These are phyloP conservation scores for Chalciporus piperatus DNA, from an alignment of 768 basidiomycete genomes.

Conservation along the genomic window DNA sequence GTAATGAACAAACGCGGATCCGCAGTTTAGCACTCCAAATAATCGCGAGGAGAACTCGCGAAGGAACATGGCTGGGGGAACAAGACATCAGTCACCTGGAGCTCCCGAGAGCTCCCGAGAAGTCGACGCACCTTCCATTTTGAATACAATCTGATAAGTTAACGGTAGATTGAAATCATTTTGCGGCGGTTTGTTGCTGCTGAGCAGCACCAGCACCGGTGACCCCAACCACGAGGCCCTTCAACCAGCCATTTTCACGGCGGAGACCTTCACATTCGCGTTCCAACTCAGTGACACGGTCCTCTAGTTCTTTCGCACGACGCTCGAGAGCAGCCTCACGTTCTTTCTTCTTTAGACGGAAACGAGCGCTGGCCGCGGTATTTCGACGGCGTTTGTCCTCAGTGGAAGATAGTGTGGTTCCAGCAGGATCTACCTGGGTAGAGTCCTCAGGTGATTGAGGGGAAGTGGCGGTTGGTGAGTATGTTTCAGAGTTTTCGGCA, in stretches of 20 bases:
- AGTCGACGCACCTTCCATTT: neutral
- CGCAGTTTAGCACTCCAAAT: neutral
- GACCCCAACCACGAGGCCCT: slow-evolving; percentile 85
- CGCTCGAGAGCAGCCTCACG: slow-evolving; percentile 86
- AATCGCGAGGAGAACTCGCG: neutral
- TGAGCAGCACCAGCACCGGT: slow-evolving; percentile 60
- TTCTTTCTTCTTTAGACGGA: slow-evolving; percentile 95
- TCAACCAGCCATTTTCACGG: slow-evolving; percentile 90
- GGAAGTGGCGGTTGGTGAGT: slow-evolving; percentile 31
- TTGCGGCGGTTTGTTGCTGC: slow-evolving; percentile 22
- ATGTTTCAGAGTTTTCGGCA: slow-evolving; percentile 9
- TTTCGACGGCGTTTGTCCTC: slow-evolving; percentile 95
- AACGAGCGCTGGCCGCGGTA: slow-evolving; percentile 90
- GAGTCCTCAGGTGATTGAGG: slow-evolving; percentile 30
- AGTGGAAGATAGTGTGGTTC: slow-evolving; percentile 44
- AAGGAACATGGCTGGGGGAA: neutral
- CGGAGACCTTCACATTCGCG: slow-evolving; percentile 86
- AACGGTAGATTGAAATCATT: slow-evolving; percentile 7
- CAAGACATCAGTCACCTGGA: neutral
- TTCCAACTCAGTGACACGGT: slow-evolving; percentile 77
- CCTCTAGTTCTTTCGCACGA: slow-evolving; percentile 81
- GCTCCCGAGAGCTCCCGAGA: neutral
- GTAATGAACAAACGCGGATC: neutral
- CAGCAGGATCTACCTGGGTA: slow-evolving; percentile 8
- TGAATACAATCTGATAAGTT: too few species aligned